Conservation (phyloP, 371 early-diverging fungal genomes). For the Mucor mucedo region DNA sequence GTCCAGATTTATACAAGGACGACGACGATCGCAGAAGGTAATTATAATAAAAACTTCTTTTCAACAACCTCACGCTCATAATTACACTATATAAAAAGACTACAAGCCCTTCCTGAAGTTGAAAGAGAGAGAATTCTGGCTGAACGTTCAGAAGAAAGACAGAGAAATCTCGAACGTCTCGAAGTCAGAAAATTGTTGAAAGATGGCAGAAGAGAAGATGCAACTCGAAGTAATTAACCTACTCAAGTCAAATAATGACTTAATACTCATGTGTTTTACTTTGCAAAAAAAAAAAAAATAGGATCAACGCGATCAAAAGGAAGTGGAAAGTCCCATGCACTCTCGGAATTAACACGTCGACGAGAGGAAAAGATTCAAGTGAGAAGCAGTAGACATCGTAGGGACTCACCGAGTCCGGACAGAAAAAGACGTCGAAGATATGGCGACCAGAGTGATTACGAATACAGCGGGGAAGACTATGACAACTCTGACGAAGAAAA, state of each 20-base stretch:
- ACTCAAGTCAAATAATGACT: not conserved
- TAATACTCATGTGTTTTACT: not conserved
- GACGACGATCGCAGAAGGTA: constrained; percentile 72
- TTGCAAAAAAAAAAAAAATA: constrained; percentile 13
- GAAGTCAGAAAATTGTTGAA: constrained; percentile 64
- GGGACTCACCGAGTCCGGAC: constrained; percentile 43
- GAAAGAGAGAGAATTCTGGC: constrained; percentile 79
- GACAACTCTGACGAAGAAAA: constrained; percentile 31
- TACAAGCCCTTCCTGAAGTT: constrained; percentile 72
- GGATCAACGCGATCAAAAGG: constrained; percentile 68
- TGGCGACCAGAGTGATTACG: constrained; percentile 45
- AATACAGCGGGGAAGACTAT: constrained; percentile 40
- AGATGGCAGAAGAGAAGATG: constrained; percentile 61
- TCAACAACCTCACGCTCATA: too few relatives aligned
- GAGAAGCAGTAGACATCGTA: constrained; percentile 39
- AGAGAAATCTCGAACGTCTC: constrained; percentile 58
- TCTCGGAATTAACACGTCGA: constrained; percentile 59
- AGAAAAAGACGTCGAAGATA: constrained; percentile 39
- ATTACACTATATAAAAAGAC: constrained; percentile 22
- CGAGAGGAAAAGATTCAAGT: constrained; percentile 56
- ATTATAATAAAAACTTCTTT: not conserved
- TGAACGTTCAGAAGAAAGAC: constrained; percentile 76
- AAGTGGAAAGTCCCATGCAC: constrained; percentile 48
- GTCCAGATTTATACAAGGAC: constrained; percentile 77
- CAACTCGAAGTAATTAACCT: constrained; percentile 52